Evolutionary conservation across 257 asterid genomes (phyloP), one percentile per base, ranked within the genome.

Genomic region (Solanum pennellii): DNA sequence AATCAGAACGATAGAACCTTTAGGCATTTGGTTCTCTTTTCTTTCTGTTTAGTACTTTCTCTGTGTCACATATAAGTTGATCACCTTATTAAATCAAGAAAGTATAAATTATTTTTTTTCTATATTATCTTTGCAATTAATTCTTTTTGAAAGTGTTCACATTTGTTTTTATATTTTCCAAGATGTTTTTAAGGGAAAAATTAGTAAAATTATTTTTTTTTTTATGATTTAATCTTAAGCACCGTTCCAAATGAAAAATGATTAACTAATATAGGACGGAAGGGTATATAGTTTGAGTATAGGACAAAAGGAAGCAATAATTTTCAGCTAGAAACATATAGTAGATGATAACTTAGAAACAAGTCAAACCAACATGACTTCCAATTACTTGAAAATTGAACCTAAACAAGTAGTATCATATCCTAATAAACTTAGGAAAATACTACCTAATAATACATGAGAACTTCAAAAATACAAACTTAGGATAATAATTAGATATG

Each of bases 341-440:
- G 6, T 12, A 76, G 60, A 42, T 42, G 62, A 44, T 47, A 47
- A 47, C 39, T 29, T 80, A 0, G 44, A 80, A 29, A 49, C 20
- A 80, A 80, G 44, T 16, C 42, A 80, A 80, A 47, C 27, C 29
- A 49, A 80, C 41, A 76, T 4, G 25, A 65, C 15, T 83, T 83
- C 21, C 41, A 83, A 29, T 79, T 20, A 86, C 80, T 27, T 41
- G 73, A 21, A 80, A 80, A 80, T 27, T 49, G 69, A 80, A 80
- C 84, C 66, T 25, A 75, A 65, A 45, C 37, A 59, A 72, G 45
- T 27, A 39, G 15, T 11, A 25, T 65, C 9, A 9, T 20, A 6
- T 13, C 25, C 77, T 59, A 59, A 59, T 20, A 23, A 44, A 6
- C 29, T 35, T 39, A 83, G 71, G 82, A 74, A 29, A 80, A 16